Percentiles rank a stretch among this genome's conserved stretches.
phyloP scores from a whole-genome alignment of 345 rosid genomes.

The Euphorbia tirucalli region DNA sequence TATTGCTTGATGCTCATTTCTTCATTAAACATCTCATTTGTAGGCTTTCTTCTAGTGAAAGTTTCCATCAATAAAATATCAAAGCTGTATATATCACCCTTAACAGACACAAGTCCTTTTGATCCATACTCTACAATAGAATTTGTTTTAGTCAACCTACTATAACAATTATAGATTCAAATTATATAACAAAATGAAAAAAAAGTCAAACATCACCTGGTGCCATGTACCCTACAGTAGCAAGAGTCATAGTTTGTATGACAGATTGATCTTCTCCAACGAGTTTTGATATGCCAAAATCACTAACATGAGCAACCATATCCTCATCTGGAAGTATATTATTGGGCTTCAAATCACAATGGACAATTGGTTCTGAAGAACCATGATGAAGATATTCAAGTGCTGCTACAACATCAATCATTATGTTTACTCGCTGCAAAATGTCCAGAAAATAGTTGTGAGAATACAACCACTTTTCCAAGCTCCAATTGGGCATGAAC shows the following conservation, averaged over 20 bases:
- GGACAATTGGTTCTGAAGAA: not conserved
- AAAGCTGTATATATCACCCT: not conserved
- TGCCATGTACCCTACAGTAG: slow-evolving; percentile 19
- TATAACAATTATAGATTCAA: not conserved
- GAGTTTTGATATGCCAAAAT: not conserved
- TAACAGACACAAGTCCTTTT: not conserved
- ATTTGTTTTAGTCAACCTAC: not conserved
- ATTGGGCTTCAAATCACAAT: slow-evolving; percentile 14
- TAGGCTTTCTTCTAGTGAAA: slow-evolving; percentile 13
- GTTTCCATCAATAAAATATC: slow-evolving; percentile 13
- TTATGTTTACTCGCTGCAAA: slow-evolving; percentile 13
- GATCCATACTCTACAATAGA: slow-evolving; percentile 12
- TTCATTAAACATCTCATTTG: no score
- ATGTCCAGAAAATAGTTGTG: slow-evolving; percentile 10
- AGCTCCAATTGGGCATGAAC: slow-evolving; percentile 7
- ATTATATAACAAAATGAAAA: not conserved
- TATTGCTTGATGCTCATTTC: no score
- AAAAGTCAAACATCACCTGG: slow-evolving; percentile 15
- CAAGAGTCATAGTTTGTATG: not conserved
- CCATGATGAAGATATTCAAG: slow-evolving; percentile 16
- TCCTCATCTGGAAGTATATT: not conserved
- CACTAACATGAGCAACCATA: not conserved
- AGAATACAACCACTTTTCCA: slow-evolving; percentile 18
- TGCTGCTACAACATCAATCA: slow-evolving; percentile 17
- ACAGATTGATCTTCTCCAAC: not conserved